Base-by-base conservation (phyloP, 2,329 filamentous ascomycete species). In the Fusarium lateritium region DNA sequence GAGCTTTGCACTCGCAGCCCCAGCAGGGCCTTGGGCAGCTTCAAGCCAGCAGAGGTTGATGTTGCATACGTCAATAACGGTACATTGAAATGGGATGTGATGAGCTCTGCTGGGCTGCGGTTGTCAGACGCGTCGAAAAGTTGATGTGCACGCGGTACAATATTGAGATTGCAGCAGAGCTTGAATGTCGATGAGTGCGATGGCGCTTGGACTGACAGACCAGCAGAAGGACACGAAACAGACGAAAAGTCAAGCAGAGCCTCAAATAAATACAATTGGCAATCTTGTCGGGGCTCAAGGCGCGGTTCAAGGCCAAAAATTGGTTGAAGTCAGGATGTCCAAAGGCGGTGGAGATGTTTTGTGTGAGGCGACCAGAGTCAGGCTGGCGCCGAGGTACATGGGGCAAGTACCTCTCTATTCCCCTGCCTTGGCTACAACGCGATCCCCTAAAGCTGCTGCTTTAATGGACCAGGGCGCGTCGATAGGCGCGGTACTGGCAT, bases 91-190 rank as follows among this genome's bases (percentile, higher is more conserved):
- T 56, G 42, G 21, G 31, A 17, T 56, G 52, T 44, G 22, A 39
- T 42, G 63, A 50, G 49, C 49, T 65, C 39, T 60, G 42, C 13
- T 52, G 42, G 52, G 53, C n/a, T 47, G 47, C 54, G 28, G 42
- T 45, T 26, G 43, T 9, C 40, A 54, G 56, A 73, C 71, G 71
- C 71, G 71, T 73, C 69, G 62, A 67, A 61, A 38, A 11, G 49
- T 42, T 63, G 59, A 51, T 58, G 22, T 66, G 61, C 59, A 72
- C 72, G 72, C 70, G 72, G 56, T 69, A 59, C 59, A 62, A 62
- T 66, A 62, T 71, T 45, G 61, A 49, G 49, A 33, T 17, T 53
- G 51, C 42, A 59, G 56, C 50, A 56, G 44, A 57, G 15, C 14
- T 33, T 33, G 51, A 40, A 19, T 43, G 26, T 31, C 34, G 52